phyloP scores from a whole-genome alignment of 768 basidiomycete genomes.

The Boletus rubroflammeus region DNA sequence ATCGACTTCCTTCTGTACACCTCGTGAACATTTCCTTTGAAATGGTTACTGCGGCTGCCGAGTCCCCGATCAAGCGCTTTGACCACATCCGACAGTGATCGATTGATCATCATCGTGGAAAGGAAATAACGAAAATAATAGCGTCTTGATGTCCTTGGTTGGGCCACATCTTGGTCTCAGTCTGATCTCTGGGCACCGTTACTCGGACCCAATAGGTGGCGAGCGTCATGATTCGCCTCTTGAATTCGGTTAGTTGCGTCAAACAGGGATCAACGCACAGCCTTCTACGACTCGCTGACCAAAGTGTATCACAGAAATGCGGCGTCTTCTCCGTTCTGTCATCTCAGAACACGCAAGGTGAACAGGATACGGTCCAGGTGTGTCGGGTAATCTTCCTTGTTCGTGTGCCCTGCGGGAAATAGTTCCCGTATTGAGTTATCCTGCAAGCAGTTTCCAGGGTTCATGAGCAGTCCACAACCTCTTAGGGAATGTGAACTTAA shows the following conservation, averaged over 20 bases:
- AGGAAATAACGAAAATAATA: constrained; percentile 3
- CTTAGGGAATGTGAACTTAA: not conserved
- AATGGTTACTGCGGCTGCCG: not conserved
- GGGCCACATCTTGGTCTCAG: not conserved
- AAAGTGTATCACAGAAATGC: not conserved
- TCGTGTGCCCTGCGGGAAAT: constrained; percentile 5
- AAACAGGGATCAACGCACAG: not conserved
- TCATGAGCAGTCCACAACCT: not conserved
- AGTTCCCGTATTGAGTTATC: not conserved
- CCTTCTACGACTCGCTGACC: too few species aligned
- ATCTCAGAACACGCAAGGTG: not conserved
- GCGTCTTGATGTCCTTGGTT: not conserved
- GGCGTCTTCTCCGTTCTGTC: not conserved
- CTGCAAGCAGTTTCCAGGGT: not conserved
- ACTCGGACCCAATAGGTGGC: not conserved
- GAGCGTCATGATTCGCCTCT: too few species aligned
- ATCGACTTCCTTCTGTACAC: not conserved
- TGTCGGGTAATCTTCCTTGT: not conserved
- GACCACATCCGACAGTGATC: not conserved
- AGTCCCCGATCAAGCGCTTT: not conserved
- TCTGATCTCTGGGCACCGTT: not conserved
- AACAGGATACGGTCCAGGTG: not conserved
- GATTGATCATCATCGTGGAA: constrained; percentile 15
- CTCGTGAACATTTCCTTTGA: not conserved
- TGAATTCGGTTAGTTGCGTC: not conserved